Percentiles rank a stretch among this genome's conserved stretches.
phyloP scores from a whole-genome alignment of 1,284 basidiomycete genomes.

The Ustilago loliicola region DNA sequence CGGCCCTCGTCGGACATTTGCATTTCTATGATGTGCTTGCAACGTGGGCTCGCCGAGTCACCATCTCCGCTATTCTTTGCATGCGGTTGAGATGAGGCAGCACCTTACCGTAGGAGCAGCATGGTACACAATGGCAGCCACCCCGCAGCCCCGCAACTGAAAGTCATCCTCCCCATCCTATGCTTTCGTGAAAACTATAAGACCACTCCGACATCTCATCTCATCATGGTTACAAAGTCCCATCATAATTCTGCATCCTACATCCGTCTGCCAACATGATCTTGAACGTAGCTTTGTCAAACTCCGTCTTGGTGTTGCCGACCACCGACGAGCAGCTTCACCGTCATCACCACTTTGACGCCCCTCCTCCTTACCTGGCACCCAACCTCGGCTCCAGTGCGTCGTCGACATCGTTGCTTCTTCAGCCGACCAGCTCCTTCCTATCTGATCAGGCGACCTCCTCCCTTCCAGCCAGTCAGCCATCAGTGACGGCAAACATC shows the following conservation, averaged over 20 bases:
- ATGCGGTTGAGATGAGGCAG: background rate
- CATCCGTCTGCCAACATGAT: background rate
- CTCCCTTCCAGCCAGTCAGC: background rate
- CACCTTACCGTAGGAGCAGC: background rate
- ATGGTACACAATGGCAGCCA: background rate
- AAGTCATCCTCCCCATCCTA: background rate
- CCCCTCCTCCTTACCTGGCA: background rate
- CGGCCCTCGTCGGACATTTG: background rate
- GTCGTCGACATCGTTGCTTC: background rate
- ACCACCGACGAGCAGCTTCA: background rate
- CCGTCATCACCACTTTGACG: background rate
- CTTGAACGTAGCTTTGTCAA: background rate
- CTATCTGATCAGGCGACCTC: background rate
- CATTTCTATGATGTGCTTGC: background rate
- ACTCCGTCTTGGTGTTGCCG: background rate
- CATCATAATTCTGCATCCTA: background rate
- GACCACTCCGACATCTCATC: background rate
- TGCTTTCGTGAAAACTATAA: background rate
- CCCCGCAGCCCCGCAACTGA: background rate
- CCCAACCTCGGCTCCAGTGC: background rate
- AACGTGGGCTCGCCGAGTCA: background rate
- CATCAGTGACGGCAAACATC: slow-evolving; percentile 9
- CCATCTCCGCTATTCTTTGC: background rate
- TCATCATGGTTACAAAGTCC: background rate
- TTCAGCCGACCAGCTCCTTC: background rate